These are phyloP conservation scores for Aureobasidium melanogenum DNA, from an alignment of 2,329 filamentous ascomycete species.

Conservation along the genomic window DNA sequence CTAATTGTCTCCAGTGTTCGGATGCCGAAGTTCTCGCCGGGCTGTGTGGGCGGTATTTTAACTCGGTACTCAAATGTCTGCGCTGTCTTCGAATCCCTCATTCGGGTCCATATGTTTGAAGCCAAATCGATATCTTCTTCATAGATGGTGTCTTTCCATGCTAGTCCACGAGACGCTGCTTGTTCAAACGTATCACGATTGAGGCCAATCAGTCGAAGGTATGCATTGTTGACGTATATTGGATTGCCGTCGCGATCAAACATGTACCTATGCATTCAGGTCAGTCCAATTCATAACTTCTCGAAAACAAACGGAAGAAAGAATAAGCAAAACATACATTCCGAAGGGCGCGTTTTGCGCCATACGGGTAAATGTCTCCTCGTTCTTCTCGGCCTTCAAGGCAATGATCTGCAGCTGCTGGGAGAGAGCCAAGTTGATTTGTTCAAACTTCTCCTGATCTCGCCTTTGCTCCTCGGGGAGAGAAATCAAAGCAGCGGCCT, in stretches of 20 bases:
- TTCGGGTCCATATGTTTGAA: conserved; percentile 23
- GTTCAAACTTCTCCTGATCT: conserved; percentile 27
- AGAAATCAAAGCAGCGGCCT: conserved; percentile 30
- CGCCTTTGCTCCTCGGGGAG: conserved; percentile 10
- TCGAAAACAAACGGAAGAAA: too few species aligned
- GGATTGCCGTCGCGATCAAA: conserved; percentile 23
- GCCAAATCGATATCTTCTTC: conserved; percentile 26
- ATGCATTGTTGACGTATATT: conserved; percentile 33
- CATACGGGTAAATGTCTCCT: conserved; percentile 33
- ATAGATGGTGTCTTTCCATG: conserved; percentile 18
- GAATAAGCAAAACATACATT: conserved; percentile 28
- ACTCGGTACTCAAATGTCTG: conserved; percentile 30
- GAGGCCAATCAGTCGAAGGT: conserved; percentile 27
- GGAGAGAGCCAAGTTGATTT: conserved; percentile 29
- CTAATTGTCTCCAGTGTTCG: conserved; percentile 23
- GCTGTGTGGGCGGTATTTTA: conserved; percentile 26
- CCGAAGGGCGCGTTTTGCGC: conserved; percentile 31
- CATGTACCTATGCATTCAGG: not conserved
- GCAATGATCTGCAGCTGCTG: conserved; percentile 26
- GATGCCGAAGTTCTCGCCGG: conserved; percentile 16
- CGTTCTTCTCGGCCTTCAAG: conserved; percentile 27
- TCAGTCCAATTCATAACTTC: not conserved
- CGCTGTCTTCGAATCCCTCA: conserved; percentile 24
- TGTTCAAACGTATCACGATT: conserved; percentile 16
- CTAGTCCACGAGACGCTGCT: conserved; percentile 19